phyloP scores from a whole-genome alignment of 371 early-diverging fungal species.

The Catenaria anguillulae region DNA sequence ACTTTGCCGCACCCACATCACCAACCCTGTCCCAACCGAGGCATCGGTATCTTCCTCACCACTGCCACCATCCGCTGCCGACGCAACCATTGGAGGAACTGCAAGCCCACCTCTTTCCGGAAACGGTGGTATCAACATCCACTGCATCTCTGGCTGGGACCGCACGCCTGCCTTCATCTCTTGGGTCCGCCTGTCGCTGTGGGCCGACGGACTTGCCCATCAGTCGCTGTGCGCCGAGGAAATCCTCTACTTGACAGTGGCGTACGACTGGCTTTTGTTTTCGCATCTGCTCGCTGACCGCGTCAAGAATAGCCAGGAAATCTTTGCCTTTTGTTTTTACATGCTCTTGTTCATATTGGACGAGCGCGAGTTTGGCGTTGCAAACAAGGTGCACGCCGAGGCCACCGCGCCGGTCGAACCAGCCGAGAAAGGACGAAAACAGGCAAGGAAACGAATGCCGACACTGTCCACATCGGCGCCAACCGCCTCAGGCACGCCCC shows the following conservation, averaged over 20 bases:
- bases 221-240: constrained; percentile 6
- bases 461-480: neutral
- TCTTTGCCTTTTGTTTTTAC: constrained; percentile 10
- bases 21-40: too few relatives aligned
- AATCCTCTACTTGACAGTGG: constrained; percentile 10
- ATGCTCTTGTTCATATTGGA: constrained; percentile 6
- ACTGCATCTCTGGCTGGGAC: constrained; percentile 12
- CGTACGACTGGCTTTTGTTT: constrained; percentile 9
- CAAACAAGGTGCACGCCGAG: neutral
- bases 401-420: neutral
- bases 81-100: too few relatives aligned
- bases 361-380: constrained; percentile 2
- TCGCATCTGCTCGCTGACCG: constrained; percentile 8
- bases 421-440: neutral
- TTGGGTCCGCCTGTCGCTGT: constrained; percentile 7
- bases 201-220: constrained; percentile 10
- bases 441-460: neutral
- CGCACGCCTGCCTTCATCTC: constrained; percentile 8
- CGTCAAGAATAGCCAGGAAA: constrained; percentile 3
- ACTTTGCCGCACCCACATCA: too few relatives aligned
- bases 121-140: neutral
- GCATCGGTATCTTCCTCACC: too few relatives aligned
- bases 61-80: too few relatives aligned
- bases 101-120: too few relatives aligned
- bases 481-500: neutral